Conservation (phyloP, 805 yeast species). For the Saturnispora saitoi region DNA sequence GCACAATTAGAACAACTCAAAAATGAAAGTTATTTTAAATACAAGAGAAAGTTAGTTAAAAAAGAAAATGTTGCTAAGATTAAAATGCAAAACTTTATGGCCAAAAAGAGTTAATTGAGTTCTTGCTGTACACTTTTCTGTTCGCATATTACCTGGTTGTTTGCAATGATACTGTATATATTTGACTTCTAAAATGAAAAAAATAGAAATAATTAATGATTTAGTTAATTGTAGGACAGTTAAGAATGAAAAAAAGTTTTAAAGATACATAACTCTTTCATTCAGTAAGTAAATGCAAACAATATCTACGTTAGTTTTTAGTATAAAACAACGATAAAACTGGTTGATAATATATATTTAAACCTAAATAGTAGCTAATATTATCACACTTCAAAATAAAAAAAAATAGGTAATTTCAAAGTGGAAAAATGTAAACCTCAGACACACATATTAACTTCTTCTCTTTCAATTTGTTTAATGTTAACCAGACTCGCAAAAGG, state of each 20-base stretch:
- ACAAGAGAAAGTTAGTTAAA: constrained; percentile 64
- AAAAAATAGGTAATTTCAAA: no score
- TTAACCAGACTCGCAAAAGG: not conserved
- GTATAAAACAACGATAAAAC: no score
- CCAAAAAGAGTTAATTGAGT: constrained; percentile 34
- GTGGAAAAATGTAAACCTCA: not conserved
- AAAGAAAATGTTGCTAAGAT: constrained; percentile 59
- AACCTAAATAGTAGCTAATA: no score
- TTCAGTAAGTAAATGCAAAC: no score
- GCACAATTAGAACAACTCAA: constrained; percentile 50
- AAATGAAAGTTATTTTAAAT: constrained; percentile 47
- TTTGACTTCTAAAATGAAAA: not conserved
- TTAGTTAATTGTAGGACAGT: not conserved
- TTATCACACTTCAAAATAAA: no score
- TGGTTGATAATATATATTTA: no score
- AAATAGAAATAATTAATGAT: not conserved
- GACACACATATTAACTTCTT: not conserved
- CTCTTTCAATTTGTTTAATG: not conserved
- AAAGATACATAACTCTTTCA: no score
- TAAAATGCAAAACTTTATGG: constrained; percentile 71
- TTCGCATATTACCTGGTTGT: not conserved
- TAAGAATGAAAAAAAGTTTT: not conserved
- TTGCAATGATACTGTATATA: not conserved
- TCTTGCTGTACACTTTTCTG: not conserved
- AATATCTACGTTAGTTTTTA: no score